Base-by-base conservation (phyloP, 2,329 filamentous ascomycete genomes). In the Fusarium begoniae region DNA sequence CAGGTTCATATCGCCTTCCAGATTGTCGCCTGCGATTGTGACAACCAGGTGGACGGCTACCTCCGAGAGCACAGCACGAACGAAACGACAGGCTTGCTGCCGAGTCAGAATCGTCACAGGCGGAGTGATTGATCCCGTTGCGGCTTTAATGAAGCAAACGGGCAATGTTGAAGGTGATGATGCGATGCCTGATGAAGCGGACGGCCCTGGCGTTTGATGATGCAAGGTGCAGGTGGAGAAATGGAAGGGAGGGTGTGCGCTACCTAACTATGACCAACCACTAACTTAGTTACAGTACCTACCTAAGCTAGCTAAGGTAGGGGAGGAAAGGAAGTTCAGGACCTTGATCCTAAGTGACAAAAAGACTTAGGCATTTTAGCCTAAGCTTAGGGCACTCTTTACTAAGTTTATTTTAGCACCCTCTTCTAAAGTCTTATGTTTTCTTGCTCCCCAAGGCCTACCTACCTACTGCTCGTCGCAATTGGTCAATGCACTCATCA, bases 181-280 rank as follows among this genome's bases (percentile, higher is more conserved):
- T 45, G 48, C 45, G 55, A 60, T 58, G 44, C 30, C 43, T 54
- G 32, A 71, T 54, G 53, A 43, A 47, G 45, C 47, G 48, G 62
- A 63, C 64, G 64, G 66, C 48, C 63, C 43, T 51, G 50, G 61
- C 17, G 48, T 41, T 62, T 43, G 71, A 67, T 73, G 71, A 75
- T 71, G 74, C 66, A 70, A 65, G 57, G 72, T 72, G 74, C 50
- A 58, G 56, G 75, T 75, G 72, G 72, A 48, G 62, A 61, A 48
- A 56, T 54, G 41, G 57, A 60, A 58, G 53, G 72, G 63, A 63
- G 66, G 66, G 68, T 70, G 76, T 78, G 76, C 61, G 70, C 63
- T 63, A 74, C 32, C 32, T 35, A 35, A 35, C 32, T 35, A 35
- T 75, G 74, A 63, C 22, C 58, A 48, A 54, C 35, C 35, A 28